Conservation (phyloP, 2,329 filamentous ascomycete genomes). For the Cytospora chrysosperma region DNA sequence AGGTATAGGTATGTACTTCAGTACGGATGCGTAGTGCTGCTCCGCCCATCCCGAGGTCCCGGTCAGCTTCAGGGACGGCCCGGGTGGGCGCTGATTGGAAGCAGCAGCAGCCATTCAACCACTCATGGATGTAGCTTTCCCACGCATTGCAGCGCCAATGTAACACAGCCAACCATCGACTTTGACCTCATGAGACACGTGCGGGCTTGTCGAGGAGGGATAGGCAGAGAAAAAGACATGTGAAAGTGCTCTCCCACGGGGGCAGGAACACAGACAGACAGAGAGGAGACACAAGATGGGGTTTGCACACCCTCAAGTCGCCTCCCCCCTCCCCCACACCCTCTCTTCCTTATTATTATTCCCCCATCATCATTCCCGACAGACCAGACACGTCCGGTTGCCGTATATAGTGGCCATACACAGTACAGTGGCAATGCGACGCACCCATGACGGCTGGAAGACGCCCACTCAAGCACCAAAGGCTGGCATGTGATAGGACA, state of each 20-base stretch:
- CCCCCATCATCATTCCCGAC: background rate
- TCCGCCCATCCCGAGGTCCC: too few relatives aligned
- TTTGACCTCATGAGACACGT: background rate
- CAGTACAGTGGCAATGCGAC: too few relatives aligned
- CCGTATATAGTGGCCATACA: background rate
- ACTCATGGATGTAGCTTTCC: too few relatives aligned
- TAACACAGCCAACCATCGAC: slow-evolving; percentile 7
- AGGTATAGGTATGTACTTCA: too few relatives aligned
- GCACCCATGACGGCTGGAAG: background rate
- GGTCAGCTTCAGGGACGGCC: slow-evolving; percentile 13
- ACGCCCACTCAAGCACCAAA: background rate
- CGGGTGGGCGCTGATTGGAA: slow-evolving; percentile 6
- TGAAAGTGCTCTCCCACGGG: slow-evolving; percentile 4
- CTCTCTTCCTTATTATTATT: slow-evolving; percentile 3
- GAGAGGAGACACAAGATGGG: background rate
- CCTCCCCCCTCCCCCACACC: too few relatives aligned
- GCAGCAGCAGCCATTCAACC: slow-evolving; percentile 7
- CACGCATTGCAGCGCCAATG: background rate
- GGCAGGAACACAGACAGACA: background rate
- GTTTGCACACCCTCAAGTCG: background rate
- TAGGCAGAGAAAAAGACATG: background rate
- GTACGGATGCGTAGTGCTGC: too few relatives aligned
- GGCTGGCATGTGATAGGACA: background rate
- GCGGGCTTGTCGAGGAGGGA: background rate
- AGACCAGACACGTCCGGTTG: background rate